Evolutionary conservation across 306 rosid species (phyloP), one percentile per base, ranked within the genome.

Genomic region (Glycyrrhiza uralensis): DNA sequence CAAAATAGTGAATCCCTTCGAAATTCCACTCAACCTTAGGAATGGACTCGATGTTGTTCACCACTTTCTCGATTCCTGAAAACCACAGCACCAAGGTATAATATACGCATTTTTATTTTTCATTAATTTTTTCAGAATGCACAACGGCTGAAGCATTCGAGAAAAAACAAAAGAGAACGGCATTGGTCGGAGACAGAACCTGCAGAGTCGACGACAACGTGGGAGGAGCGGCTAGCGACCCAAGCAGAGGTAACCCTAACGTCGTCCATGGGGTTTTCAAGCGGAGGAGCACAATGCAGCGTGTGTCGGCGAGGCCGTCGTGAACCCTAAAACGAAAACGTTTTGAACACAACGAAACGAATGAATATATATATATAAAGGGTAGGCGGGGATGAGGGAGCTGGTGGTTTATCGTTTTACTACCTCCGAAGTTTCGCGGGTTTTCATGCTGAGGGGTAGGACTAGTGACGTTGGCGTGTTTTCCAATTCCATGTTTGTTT

Each of bases 1-100:
- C 98, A 52, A 94, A 91, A 59, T 86, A 94, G 75, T 94, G 98
- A 87, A 94, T 94, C 84, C 98, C 98, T 87, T 94, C 98, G 36
- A 94, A 94, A 83, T 94, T 95, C 97, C 98, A 94, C 44, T 82
- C 80, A 30, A 94, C 94, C 79, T 83, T 88, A 9, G 98, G 98
- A 78, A 94, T 87, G 47, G 82, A 66, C 5, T 88, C 95, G 1
- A 94, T 87, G 2, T 77, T 65, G 55, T 63, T 83, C 72, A 87
- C 96, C 42, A 89, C 88, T 77, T 84, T 91, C 85, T 94, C 96
- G 76, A 94, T 91, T 65, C 91, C 98, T 94, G 76, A 73, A 80
- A 68, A 56, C 28, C 39, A 39, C 23, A 71, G 1, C 45, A 60
- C 17, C 66, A 38, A 15, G 1, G 20, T 28, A 52, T 19, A 35